Base-by-base conservation (phyloP, 768 basidiomycete genomes). In the Paxillus ammoniavirescens region DNA sequence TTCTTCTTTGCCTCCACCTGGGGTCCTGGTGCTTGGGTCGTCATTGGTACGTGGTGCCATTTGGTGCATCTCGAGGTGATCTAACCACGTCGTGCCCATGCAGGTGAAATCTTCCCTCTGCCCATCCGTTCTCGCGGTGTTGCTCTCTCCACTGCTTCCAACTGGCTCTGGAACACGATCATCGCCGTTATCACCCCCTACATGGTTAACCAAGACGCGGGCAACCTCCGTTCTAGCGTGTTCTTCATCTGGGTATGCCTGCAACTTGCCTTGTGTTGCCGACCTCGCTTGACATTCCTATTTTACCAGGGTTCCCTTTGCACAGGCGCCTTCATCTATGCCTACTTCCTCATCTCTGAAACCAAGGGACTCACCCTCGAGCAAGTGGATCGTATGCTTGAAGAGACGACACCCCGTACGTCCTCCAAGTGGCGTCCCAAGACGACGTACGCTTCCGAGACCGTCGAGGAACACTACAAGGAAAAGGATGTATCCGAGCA, bases 351-450 rank as follows among this genome's bases (percentile, higher is more conserved):
- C 72, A 72, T 93, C 53, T 88, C 89, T 43, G 89, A 91, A 77
- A 87, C 85, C 45, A 90, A 92, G 73, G 89, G 89, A 7, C 77
- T 93, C 13, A 86, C 88, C 15, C 81, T 93, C 58, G 91, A 93
- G 74, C 87, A 93, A 71, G 82, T 93, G 66, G 91, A 93, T 71
- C 64, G 82, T 42, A 81, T 92, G 72, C 88, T 89, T 75, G 79
- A 82, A 71, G 77, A 89, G 63, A 80, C 82, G 43, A 79, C 75
- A 6, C 83, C 84, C 18, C 52, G 78, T 58, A 73, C 76, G 33
- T 86, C 84, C 2, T 55, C 66, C 52, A 63, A 66, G 36, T 82
- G 66, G 66, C 48, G 49, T 8, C 65, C 65, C 3, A 47, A 28
- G 47, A 17, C 61, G 52, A 64, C 67, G 48, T 67, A 60, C 49